phyloP scores from a whole-genome alignment of 2,329 filamentous ascomycete genomes.

The Sclerotinia spermophila region DNA sequence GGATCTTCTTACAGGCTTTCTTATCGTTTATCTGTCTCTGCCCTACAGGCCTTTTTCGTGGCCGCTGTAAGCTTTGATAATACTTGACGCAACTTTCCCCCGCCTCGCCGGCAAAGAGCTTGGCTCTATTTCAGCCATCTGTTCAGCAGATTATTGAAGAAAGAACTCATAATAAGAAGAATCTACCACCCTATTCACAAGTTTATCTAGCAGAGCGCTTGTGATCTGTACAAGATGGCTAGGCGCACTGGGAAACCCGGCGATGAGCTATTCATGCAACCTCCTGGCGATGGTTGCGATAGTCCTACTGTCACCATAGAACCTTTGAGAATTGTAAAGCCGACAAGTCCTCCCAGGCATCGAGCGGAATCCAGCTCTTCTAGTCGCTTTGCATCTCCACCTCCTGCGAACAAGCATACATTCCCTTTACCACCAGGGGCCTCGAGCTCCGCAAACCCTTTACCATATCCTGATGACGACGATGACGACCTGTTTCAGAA shows the following conservation, averaged over 20 bases:
- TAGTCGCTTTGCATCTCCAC: constrained; percentile 47
- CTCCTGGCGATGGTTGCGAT: constrained; percentile 47
- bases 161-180: constrained; percentile 33
- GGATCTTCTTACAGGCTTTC: constrained; percentile 2
- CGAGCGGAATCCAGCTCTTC: constrained; percentile 36
- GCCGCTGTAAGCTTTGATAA: constrained; percentile 8
- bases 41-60: constrained; percentile 10
- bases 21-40: constrained; percentile 15
- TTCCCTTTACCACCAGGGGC: constrained; percentile 66
- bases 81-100: constrained; percentile 10
- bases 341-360: constrained; percentile 58
- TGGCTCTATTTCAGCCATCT: neutral
- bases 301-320: constrained; percentile 68
- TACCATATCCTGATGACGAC: constrained; percentile 73
- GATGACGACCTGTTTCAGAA: constrained; percentile 40
- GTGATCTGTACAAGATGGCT: constrained; percentile 33
- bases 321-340: constrained; percentile 81
- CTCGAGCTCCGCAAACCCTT: constrained; percentile 63
- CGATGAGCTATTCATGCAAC: constrained; percentile 76
- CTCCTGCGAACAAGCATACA: constrained; percentile 49
- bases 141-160: constrained; percentile 16
- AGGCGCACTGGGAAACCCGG: constrained; percentile 61
- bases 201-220: constrained; percentile 28
- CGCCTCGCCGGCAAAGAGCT: constrained; percentile 18
- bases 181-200: constrained; percentile 30